Base-by-base conservation (phyloP, 257 asterid genomes). In the Fraxinus americana region DNA sequence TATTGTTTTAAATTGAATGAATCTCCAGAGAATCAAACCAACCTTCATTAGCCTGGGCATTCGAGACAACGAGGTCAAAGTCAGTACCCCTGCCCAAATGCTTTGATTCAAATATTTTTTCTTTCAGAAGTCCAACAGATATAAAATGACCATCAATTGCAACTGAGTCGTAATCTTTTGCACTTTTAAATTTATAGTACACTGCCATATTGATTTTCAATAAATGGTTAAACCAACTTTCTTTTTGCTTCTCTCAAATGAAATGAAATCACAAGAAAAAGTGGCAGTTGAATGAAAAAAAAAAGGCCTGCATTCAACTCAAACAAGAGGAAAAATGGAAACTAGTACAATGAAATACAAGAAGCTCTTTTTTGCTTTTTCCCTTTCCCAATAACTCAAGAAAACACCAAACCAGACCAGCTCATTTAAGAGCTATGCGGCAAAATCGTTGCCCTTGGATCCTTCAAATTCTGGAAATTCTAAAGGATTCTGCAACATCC, bases 1-100 rank as follows among this genome's bases (percentile, higher is more conserved):
- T 14, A 16, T 74, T 52, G 45, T 70, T 75, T 11, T 61, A 66
- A 82, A 75, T 52, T 69, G 45, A 78, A 76, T 80, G 76, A 71
- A 66, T 72, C 68, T 66, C 72, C 83, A 82, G 59, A 57, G 77
- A 88, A 86, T 75, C 89, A 84, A 87, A 96, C 99, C 91, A 92
- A 96, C 98, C 99, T 96, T 96, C 97, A 67, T 89, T 87, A 86
- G 95, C 87, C 93, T 91, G 97, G 84, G 97, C 95, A 92, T 93
- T 92, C 90, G 98, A 90, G 91, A 96, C 89, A 85, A 93, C 89
- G 52, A 96, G 97, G 92, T 96, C 99, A 90, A 90, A 92, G 89
- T 93, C 97, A 74, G 96, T 94, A 86, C 98, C 99, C 85, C 87
- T 88, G 80, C 94, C 97, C 94, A 92, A 82, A 88, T 90, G 95